phyloP scores from a whole-genome alignment of 2,329 filamentous ascomycete species.

The Sordariomycetes sp. region DNA sequence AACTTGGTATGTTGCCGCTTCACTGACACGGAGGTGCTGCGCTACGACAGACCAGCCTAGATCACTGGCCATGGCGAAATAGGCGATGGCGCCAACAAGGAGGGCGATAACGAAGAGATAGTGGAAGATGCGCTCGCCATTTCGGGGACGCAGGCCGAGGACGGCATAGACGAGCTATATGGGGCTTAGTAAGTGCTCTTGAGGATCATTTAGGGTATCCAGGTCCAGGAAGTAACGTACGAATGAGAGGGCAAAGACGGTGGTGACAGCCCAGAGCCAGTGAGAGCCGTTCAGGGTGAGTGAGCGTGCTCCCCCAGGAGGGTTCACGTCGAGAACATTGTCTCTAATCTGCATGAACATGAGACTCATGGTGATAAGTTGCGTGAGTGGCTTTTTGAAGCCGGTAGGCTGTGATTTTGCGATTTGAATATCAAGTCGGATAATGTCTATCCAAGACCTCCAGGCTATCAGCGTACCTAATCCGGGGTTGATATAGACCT shows the following conservation, averaged over 20 bases:
- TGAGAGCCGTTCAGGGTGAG: slow-evolving; percentile 38
- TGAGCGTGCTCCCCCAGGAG: slow-evolving; percentile 25
- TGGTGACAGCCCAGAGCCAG: slow-evolving; percentile 47
- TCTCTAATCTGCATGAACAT: neutral
- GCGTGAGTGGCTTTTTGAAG: no score
- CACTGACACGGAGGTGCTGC: slow-evolving; percentile 14
- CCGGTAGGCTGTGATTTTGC: no score
- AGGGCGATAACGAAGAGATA: slow-evolving; percentile 42
- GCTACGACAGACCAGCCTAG: slow-evolving; percentile 33
- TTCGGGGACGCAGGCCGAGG: slow-evolving; percentile 29
- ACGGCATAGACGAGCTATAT: slow-evolving; percentile 28
- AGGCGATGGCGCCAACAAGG: slow-evolving; percentile 38
- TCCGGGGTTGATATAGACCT: neutral
- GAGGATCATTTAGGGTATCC: neutral
- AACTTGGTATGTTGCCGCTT: slow-evolving; percentile 32
- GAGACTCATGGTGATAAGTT: neutral
- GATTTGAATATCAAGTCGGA: neutral
- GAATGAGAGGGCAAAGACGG: slow-evolving; percentile 36
- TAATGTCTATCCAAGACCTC: neutral
- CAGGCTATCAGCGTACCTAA: neutral
- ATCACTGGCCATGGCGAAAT: slow-evolving; percentile 43
- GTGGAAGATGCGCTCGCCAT: slow-evolving; percentile 46
- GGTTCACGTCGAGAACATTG: slow-evolving; percentile 30
- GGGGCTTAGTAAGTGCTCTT: slow-evolving; percentile 6
- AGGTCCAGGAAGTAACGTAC: slow-evolving; percentile 17